Base-by-base conservation (phyloP, 2,329 filamentous ascomycete genomes). In the Aspergillus sp. region DNA sequence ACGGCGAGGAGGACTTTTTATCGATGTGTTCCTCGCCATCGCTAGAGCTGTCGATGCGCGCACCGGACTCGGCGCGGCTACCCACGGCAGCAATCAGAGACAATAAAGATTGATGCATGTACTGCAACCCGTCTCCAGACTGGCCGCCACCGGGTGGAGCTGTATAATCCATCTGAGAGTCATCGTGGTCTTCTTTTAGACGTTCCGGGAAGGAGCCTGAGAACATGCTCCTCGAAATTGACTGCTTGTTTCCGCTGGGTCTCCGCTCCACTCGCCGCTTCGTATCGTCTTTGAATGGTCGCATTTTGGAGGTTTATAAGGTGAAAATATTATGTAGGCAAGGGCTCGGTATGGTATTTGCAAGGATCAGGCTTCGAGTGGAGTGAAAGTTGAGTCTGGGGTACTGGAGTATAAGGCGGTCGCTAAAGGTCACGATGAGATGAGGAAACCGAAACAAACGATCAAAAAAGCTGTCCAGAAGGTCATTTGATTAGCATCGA, bases 31-130 rank as follows among this genome's bases (percentile, higher is more conserved):
- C 82, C 48, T 90, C 89, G 63, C 92, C 92, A 66, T 93, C 91
- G 66, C 90, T 95, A 41, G 89, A 92, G 64, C 89, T 89, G 68
- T 92, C 89, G 73, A 95, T 93, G 39, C 89, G 85, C 58, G 89
- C 84, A 73, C 90, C 88, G 70, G 96, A 92, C 75, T 96, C 89
- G 51, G 89, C 87, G 58, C 86, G 86, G 30, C 91, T 93, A 6
- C 92, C 91, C 39, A 91, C 91, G 15, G 91, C 91, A 6, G 93
- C 90, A 64, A 98, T 93, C 76, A 98, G 85, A 54, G 91, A 92
- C 73, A 97, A 96, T 55, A 98, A 88, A 63, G 91, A 96, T 80
- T 96, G 93, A 74, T 96, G 95, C 87, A 96, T 91, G 69, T 92
- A 91, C 60, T 81, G 76, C 48, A 79, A 76, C 52, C 76, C 72